Percentiles rank a stretch among this genome's conserved stretches.
Conservation (phyloP, 208 protist species). For the Trichomonas tenax region DNA sequence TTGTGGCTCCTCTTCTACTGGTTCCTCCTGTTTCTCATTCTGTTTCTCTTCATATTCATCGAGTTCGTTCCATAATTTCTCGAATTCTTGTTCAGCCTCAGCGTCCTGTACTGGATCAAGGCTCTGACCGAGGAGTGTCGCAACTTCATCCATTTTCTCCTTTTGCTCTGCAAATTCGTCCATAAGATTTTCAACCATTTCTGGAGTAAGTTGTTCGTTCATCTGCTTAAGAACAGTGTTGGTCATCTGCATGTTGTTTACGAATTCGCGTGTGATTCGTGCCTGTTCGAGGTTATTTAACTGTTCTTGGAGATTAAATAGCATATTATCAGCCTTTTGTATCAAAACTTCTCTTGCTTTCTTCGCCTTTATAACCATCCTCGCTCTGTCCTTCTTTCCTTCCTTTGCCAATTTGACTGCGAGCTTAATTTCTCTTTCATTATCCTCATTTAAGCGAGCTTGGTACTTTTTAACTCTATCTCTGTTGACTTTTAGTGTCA, state of each 20-base stretch:
- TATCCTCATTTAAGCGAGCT: not conserved
- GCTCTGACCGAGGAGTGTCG: not conserved
- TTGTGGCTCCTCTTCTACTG: too few species aligned
- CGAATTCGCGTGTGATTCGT: not conserved
- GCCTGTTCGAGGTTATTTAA: not conserved
- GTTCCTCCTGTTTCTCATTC: too few species aligned
- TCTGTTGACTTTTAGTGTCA: not conserved
- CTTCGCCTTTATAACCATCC: not conserved
- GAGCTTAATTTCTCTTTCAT: not conserved
- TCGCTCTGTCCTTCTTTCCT: not conserved
- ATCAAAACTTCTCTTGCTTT: not conserved
- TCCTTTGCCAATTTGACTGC: not conserved
- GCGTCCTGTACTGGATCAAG: not conserved
- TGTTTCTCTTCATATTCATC: too few species aligned
- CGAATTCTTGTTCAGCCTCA: not conserved
- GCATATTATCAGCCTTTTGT: not conserved
- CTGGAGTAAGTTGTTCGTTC: not conserved
- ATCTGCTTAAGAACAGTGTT: not conserved
- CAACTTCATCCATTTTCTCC: not conserved
- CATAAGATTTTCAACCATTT: constrained; percentile 13
- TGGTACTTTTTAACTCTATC: constrained; percentile 18
- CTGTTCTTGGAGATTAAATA: not conserved
- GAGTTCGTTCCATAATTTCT: not conserved
- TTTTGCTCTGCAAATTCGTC: not conserved
- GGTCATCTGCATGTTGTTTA: not conserved